Base-by-base conservation (phyloP, 768 basidiomycete species). In the Jaapia argillacea region DNA sequence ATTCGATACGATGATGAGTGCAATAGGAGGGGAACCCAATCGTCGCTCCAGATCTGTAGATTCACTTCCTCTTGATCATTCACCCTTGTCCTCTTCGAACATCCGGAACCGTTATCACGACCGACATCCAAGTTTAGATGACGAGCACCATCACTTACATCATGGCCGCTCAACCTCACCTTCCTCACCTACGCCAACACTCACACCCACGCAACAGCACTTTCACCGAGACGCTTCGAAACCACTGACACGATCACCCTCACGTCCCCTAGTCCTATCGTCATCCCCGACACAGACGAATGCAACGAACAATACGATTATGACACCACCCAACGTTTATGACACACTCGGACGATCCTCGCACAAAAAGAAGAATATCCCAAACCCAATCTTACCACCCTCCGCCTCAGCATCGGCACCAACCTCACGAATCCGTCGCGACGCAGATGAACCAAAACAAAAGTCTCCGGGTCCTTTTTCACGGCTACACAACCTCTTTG, bases 211-310 rank as follows among this genome's bases (percentile, higher is more conserved):
- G n/a, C n/a, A n/a, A n/a, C n/a, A n/a, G n/a, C n/a, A n/a, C n/a
- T n/a, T n/a, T n/a, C n/a, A n/a, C n/a, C n/a, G n/a, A n/a, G n/a
- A n/a, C n/a, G n/a, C n/a, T n/a, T n/a, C n/a, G n/a, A n/a, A 74
- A 53, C 74, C 77, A 1, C 50, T 64, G 21, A 62, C 71, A 4
- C 71, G 78, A 18, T 55, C 45, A 46, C 62, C 45, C 64, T 78
- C 75, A 18, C 73, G 82, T 4, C 83, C 83, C 3, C 61, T 85
- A 20, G 83, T 81, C 2, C 72, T 77, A 18, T 77, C 74, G 0
- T 81, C 81, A 0, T 74, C 74, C 14, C 71, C 74, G 1, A 81
- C 81, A 2, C 74, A 74, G 52, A 68, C 72, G 16, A 81, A 81
- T 4, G 65, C 77, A 43, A 75, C 72, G 4, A 77, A 79, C n/a